A percentile compares a stretch with the other conserved stretches of the same genome.
These are phyloP conservation scores for Vigna hirtella DNA, from an alignment of 306 rosid genomes.

Conservation along the genomic window DNA sequence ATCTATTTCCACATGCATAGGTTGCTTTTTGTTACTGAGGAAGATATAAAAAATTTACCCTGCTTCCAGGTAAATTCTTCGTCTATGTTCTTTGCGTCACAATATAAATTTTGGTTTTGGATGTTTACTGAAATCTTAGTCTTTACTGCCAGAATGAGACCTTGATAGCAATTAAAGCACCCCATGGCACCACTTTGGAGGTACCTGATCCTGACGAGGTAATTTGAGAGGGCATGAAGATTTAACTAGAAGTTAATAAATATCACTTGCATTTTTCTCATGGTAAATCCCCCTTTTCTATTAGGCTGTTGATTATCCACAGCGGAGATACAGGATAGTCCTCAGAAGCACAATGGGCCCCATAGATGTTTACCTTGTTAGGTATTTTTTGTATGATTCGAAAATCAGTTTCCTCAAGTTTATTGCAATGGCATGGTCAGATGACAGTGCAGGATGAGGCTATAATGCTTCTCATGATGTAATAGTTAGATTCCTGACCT, in stretches of 20 bases:
- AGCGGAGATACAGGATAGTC: slow-evolving; percentile 92
- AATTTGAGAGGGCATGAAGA: slow-evolving; percentile 41
- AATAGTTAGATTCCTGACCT: slow-evolving; percentile 32
- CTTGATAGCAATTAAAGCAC: slow-evolving; percentile 97
- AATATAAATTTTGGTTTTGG: not conserved
- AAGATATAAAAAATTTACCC: slow-evolving; percentile 92
- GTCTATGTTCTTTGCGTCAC: slow-evolving; percentile 32
- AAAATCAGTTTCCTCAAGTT: slow-evolving; percentile 28
- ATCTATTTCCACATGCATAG: slow-evolving; percentile 50
- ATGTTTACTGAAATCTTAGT: slow-evolving; percentile 28
- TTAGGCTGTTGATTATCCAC: slow-evolving; percentile 95
- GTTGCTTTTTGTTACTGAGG: slow-evolving; percentile 96
- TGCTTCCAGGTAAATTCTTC: slow-evolving; percentile 76
- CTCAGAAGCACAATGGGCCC: slow-evolving; percentile 99
- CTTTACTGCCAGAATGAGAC: slow-evolving; percentile 86
- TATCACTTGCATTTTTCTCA: slow-evolving; percentile 42
- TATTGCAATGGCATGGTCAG: slow-evolving; percentile 29
- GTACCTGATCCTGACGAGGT: slow-evolving; percentile 99
- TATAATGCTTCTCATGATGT: slow-evolving; percentile 27
- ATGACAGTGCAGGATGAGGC: slow-evolving; percentile 39
- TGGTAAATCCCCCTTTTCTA: slow-evolving; percentile 42
- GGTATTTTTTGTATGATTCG: slow-evolving; percentile 55
- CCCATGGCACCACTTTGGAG: slow-evolving; percentile 96
- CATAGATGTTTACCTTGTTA: slow-evolving; percentile 95
- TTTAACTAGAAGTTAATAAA: slow-evolving; percentile 1